These are phyloP conservation scores for Ustilago crameri DNA, from an alignment of 1,284 basidiomycete genomes.

Conservation along the genomic window DNA sequence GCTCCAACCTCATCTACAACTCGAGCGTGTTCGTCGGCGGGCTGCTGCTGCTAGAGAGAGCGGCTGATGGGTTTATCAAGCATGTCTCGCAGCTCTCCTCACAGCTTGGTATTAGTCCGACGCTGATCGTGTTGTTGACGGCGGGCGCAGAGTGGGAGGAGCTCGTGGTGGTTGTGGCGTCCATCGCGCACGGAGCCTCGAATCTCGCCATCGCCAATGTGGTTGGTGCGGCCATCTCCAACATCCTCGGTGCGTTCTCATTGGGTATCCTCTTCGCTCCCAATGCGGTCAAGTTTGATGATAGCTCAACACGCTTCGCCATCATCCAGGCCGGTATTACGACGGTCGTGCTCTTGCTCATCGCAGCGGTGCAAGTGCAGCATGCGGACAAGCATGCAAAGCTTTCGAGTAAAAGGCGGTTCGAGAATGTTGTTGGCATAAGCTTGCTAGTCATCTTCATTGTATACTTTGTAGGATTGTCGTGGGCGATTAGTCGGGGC, in stretches of 20 bases:
- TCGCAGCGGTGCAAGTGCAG: conserved; percentile 33
- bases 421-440: conserved; percentile 45
- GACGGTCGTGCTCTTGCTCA: conserved; percentile 29
- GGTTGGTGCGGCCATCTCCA: conserved; percentile 59
- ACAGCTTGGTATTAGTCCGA: conserved; percentile 33
- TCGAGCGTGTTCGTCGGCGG: conserved; percentile 36
- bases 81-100: conserved; percentile 36
- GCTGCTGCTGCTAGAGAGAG: conserved; percentile 29
- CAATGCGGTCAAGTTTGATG: conserved; percentile 28
- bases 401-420: conserved; percentile 24
- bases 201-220: conserved; percentile 57
- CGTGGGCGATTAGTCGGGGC: conserved; percentile 43
- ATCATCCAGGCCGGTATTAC: conserved; percentile 42
- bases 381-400: conserved; percentile 32
- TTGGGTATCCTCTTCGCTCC: conserved; percentile 39
- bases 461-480: conserved; percentile 42
- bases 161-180: conserved; percentile 39
- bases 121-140: conserved; percentile 44
- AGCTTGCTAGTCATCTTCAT: conserved; percentile 34
- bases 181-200: conserved; percentile 35
- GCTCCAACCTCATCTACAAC: conserved; percentile 23
- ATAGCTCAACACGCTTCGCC: conserved; percentile 35
- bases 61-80: conserved; percentile 38
- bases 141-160: conserved; percentile 57
- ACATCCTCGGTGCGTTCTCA: conserved; percentile 54